These are phyloP conservation scores for Papiliotrema terrestris DNA, from an alignment of 1,284 basidiomycete genomes.

Conservation along the genomic window DNA sequence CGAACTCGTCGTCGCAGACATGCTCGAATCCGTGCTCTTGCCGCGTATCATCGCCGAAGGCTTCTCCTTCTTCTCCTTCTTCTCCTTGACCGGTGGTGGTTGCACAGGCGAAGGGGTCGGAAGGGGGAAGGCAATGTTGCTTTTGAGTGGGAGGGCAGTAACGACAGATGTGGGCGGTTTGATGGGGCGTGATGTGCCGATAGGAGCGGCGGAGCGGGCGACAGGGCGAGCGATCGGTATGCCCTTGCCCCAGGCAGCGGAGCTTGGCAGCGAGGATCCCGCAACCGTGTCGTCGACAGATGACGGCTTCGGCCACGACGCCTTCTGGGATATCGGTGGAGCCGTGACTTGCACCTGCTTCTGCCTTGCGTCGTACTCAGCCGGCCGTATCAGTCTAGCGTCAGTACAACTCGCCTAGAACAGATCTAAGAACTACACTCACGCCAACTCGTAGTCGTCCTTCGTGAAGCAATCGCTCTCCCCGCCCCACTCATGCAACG, in stretches of 20 bases:
- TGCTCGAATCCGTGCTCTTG: slow-evolving; percentile 33
- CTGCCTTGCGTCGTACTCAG: slow-evolving; percentile 45
- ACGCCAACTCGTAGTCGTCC: slow-evolving; percentile 85
- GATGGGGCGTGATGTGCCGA: slow-evolving; percentile 23
- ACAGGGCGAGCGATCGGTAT: slow-evolving; percentile 27
- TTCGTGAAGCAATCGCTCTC: slow-evolving; percentile 96
- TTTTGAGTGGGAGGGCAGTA: slow-evolving; percentile 40
- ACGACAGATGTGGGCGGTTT: slow-evolving; percentile 29
- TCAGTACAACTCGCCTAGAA: slow-evolving; percentile 6
- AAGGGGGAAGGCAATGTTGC: slow-evolving; percentile 48
- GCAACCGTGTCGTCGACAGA: slow-evolving; percentile 29
- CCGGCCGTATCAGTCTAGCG: slow-evolving; percentile 36
- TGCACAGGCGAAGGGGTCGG: slow-evolving; percentile 59
- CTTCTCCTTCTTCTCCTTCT: slow-evolving; percentile 27
- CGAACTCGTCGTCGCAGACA: slow-evolving; percentile 23
- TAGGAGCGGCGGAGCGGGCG: slow-evolving; percentile 38
- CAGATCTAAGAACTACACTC: slow-evolving; percentile 39
- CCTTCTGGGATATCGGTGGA: slow-evolving; percentile 27
- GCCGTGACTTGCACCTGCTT: slow-evolving; percentile 34
- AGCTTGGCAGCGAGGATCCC: slow-evolving; percentile 65
- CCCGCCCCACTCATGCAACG: slow-evolving; percentile 96
- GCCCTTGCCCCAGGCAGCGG: slow-evolving; percentile 68
- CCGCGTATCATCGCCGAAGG: slow-evolving; percentile 26
- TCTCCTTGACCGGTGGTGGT: slow-evolving; percentile 25
- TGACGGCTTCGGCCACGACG: slow-evolving; percentile 37